Percentiles rank a stretch among this genome's conserved stretches.
Evolutionary conservation across 257 asterid species (phyloP).

Genomic region (Knoxia roxburghii): DNA sequence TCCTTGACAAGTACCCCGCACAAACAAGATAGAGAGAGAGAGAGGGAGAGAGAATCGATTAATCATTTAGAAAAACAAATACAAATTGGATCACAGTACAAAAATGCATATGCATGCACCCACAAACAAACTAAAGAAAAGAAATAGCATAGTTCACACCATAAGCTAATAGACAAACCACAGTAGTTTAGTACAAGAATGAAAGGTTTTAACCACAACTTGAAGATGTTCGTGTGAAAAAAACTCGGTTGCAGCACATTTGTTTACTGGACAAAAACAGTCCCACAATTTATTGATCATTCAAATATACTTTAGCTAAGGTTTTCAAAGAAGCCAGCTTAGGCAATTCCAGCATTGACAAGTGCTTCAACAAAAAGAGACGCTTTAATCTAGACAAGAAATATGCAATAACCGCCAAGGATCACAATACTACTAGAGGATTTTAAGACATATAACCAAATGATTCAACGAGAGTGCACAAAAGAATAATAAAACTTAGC

Average conservation of each 20-base stretch:
- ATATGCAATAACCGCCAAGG: neutral
- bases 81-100: neutral
- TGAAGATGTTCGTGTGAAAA: too few relatives aligned
- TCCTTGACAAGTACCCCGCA: neutral
- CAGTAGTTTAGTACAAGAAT: neutral
- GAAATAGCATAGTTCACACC: neutral
- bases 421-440: neutral
- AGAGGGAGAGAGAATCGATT: neutral
- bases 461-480: neutral
- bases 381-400: neutral
- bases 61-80: neutral
- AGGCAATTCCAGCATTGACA: constrained; percentile 3
- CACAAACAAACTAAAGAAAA: neutral
- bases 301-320: neutral
- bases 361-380: neutral
- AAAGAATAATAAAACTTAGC: neutral
- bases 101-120: neutral
- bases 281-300: neutral
- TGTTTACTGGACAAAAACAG: neutral
- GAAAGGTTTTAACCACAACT: neutral
- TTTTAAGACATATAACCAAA: neutral
- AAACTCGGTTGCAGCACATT: neutral
- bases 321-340: neutral
- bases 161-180: neutral
- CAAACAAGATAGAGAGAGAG: neutral